These are phyloP conservation scores for Mucor mucedo DNA, from an alignment of 371 early-diverging fungal species.

Conservation along the genomic window DNA sequence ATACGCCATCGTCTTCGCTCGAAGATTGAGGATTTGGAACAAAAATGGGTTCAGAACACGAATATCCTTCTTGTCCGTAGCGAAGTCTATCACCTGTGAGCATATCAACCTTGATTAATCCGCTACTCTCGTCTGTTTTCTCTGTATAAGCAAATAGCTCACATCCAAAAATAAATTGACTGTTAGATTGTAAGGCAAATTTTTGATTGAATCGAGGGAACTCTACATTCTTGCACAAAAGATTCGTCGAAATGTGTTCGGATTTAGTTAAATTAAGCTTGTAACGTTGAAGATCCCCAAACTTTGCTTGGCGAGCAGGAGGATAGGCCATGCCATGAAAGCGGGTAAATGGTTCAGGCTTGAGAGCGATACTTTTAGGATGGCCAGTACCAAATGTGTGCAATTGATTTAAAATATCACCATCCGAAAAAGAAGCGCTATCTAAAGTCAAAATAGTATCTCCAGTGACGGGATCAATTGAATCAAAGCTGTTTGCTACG, in stretches of 20 bases:
- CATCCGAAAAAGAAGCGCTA: slow-evolving; percentile 34
- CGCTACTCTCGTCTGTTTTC: slow-evolving; percentile 31
- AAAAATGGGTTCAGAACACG: slow-evolving; percentile 73
- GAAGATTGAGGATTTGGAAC: slow-evolving; percentile 50
- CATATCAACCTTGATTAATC: slow-evolving; percentile 53
- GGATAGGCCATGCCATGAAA: slow-evolving; percentile 28
- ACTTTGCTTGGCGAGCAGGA: slow-evolving; percentile 26
- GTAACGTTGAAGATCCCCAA: slow-evolving; percentile 41
- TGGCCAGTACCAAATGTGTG: slow-evolving; percentile 33
- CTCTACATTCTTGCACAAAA: slow-evolving; percentile 51
- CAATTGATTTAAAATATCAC: slow-evolving; percentile 39
- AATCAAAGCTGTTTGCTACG: slow-evolving; percentile 56
- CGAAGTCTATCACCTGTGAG: background rate
- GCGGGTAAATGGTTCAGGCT: background rate
- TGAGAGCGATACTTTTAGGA: slow-evolving; percentile 18
- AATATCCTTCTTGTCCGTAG: slow-evolving; percentile 38
- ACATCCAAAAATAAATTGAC: slow-evolving; percentile 53
- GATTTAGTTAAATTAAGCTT: slow-evolving; percentile 21
- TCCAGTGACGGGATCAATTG: slow-evolving; percentile 24
- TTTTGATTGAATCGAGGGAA: slow-evolving; percentile 44
- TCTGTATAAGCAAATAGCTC: slow-evolving; percentile 32
- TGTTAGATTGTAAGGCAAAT: background rate
- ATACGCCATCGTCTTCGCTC: slow-evolving; percentile 68
- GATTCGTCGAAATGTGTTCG: slow-evolving; percentile 25
- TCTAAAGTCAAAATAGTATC: slow-evolving; percentile 37